Conservation (phyloP, 805 yeast species). For the Candida chauliodis region DNA sequence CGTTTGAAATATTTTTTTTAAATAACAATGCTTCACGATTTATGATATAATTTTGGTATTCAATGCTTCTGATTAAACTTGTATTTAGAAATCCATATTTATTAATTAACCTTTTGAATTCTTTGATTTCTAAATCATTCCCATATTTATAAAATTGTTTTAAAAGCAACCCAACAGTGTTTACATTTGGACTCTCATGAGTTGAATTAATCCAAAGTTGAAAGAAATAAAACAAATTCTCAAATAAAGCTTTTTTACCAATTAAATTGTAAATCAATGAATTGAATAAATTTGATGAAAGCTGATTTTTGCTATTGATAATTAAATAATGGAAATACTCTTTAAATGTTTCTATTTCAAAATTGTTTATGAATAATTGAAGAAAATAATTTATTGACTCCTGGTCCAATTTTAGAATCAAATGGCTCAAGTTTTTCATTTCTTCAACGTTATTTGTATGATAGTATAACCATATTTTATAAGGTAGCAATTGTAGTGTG, state of each 20-base stretch:
- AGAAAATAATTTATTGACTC: constrained; percentile 26
- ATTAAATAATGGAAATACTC: constrained; percentile 21
- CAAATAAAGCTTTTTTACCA: constrained; percentile 28
- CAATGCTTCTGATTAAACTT: constrained; percentile 20
- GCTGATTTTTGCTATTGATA: constrained; percentile 1
- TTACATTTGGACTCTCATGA: constrained; percentile 22
- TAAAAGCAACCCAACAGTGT: constrained; percentile 23
- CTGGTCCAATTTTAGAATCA: constrained; percentile 14
- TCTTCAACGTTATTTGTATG: constrained; percentile 29
- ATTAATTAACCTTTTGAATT: constrained; percentile 18
- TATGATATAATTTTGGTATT: constrained; percentile 23
- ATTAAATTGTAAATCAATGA: constrained; percentile 22
- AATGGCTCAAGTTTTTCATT: constrained; percentile 5
- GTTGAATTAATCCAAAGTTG: constrained; percentile 24
- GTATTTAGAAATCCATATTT: constrained; percentile 18
- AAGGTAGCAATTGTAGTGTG: constrained; percentile 16
- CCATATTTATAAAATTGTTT: constrained; percentile 30
- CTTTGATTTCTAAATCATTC: constrained; percentile 20
- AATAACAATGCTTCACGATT: constrained; percentile 20
- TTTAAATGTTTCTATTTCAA: constrained; percentile 31
- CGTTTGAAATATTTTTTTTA: constrained; percentile 22
- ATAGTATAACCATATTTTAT: constrained; percentile 33
- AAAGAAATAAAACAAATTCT: constrained; percentile 20
- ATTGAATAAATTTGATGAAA: constrained; percentile 19
- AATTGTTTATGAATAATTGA: constrained; percentile 27